phyloP scores from a whole-genome alignment of 2,329 filamentous ascomycete genomes.

The Colletotrichum aenigma region DNA sequence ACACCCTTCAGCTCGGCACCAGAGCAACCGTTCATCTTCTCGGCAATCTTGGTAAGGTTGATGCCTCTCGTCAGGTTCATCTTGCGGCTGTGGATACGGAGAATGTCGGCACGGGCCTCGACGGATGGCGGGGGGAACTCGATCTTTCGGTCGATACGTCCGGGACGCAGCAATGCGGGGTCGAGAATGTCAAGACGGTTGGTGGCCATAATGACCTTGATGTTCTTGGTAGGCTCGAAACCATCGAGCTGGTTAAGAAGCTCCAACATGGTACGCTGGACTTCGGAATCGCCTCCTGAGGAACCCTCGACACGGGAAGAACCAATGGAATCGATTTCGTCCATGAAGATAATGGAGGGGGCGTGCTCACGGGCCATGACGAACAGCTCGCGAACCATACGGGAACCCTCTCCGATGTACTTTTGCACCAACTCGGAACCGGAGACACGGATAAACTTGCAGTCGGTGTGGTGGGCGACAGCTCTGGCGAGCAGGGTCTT shows the following conservation, averaged over 20 bases:
- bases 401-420: constrained; percentile 97
- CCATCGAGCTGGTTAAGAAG: constrained; percentile 97
- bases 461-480: constrained; percentile 97
- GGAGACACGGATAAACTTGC: constrained; percentile 97
- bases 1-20: constrained; percentile 98
- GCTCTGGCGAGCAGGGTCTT: constrained; percentile 96
- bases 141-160: constrained; percentile 97
- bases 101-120: constrained; percentile 95
- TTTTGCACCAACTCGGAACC: constrained; percentile 98
- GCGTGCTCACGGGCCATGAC: constrained; percentile 99
- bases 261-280: constrained; percentile 98
- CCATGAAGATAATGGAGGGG: constrained; percentile 99
- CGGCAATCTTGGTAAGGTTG: constrained; percentile 96
- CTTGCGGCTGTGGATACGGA: constrained; percentile 95
- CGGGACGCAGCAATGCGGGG: constrained; percentile 91
- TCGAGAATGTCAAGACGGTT: constrained; percentile 98
- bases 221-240: constrained; percentile 99
- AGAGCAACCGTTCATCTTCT: constrained; percentile 99
- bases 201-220: constrained; percentile 99
- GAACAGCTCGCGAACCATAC: constrained; percentile 99
- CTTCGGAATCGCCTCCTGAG: constrained; percentile 94
- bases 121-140: constrained; percentile 97
- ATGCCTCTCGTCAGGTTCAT: constrained; percentile 99
- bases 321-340: constrained; percentile 98
- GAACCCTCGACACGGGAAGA: constrained; percentile 96